phyloP scores from a whole-genome alignment of 768 basidiomycete genomes.

The Ephemerocybe angulata region DNA sequence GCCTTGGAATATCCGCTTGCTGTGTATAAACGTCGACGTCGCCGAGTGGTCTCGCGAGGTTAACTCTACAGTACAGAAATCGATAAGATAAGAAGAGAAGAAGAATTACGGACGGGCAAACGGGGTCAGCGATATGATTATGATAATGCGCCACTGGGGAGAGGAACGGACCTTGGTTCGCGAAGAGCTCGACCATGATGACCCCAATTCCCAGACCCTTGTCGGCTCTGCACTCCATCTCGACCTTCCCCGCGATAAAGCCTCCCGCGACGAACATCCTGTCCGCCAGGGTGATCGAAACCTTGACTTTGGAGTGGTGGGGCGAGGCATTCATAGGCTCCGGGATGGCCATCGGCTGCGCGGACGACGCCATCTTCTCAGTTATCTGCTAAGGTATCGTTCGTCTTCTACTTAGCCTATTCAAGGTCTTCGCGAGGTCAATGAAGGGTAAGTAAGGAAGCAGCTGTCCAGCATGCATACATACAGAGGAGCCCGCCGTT shows the following conservation, averaged over 20 bases:
- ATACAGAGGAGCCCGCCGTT: too few relatives aligned
- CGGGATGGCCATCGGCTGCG: constrained; percentile 21
- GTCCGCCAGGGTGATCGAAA: constrained; percentile 58
- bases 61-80: constrained; percentile 45
- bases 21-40: constrained; percentile 71
- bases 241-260: constrained; percentile 68
- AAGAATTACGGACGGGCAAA: background rate
- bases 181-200: constrained; percentile 77
- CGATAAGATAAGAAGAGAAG: background rate
- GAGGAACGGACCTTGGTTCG: constrained; percentile 56
- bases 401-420: background rate
- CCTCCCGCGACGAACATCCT: constrained; percentile 63
- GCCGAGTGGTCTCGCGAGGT: constrained; percentile 78
- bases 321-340: constrained; percentile 82
- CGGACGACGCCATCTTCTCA: constrained; percentile 9
- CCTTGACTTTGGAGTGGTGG: constrained; percentile 74
- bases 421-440: background rate
- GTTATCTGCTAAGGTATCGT: background rate
- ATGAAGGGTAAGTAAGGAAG: background rate
- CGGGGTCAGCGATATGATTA: too few relatives aligned
- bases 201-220: constrained; percentile 66
- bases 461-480: background rate
- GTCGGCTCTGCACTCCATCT: constrained; percentile 77
- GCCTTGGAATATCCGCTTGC: constrained; percentile 72
- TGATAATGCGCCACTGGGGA: too few relatives aligned